Evolutionary conservation across 2,329 filamentous ascomycete genomes (phyloP).

Genomic region (Arthrocladium fulminans): DNA sequence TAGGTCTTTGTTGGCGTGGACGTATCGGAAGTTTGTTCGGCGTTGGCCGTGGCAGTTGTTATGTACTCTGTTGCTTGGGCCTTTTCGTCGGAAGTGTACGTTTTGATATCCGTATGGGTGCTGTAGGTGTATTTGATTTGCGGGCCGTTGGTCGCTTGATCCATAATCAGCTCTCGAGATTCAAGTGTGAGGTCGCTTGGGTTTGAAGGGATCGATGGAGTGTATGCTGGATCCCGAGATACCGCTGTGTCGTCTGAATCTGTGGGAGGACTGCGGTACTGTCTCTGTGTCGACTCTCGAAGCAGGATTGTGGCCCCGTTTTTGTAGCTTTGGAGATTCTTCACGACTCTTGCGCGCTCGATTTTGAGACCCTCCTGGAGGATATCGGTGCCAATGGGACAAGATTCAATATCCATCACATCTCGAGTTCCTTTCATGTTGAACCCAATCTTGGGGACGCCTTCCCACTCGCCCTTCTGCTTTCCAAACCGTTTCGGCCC

Average conservation of each 20-base stretch:
- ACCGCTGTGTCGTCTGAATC: not conserved
- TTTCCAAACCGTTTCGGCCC: conserved; percentile 52
- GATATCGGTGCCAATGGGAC: conserved; percentile 83
- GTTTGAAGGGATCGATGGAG: not conserved
- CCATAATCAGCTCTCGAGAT: conserved; percentile 10
- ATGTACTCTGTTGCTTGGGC: conserved; percentile 80
- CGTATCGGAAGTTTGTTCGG: not conserved
- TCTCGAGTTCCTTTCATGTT: conserved; percentile 71
- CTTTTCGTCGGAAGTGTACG: conserved; percentile 79
- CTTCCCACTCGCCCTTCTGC: conserved; percentile 46
- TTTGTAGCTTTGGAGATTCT: conserved; percentile 62
- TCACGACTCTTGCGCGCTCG: conserved; percentile 66
- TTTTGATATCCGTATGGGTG: conserved; percentile 65
- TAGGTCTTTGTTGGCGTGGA: conserved; percentile 48
- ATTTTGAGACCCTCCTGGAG: conserved; percentile 69
- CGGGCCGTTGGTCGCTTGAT: conserved; percentile 32
- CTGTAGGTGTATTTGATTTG: conserved; percentile 51
- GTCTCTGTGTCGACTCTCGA: conserved; percentile 70
- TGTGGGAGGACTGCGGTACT: conserved; percentile 20
- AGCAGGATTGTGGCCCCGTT: conserved; percentile 81
- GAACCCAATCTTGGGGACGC: conserved; percentile 77
- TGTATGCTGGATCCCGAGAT: not conserved
- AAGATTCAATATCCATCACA: conserved; percentile 93
- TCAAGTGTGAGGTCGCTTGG: not conserved
- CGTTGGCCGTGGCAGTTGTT: not conserved